Evolutionary conservation across 148 eudicot species (phyloP).

Genomic region (Rhododendron simsii): DNA sequence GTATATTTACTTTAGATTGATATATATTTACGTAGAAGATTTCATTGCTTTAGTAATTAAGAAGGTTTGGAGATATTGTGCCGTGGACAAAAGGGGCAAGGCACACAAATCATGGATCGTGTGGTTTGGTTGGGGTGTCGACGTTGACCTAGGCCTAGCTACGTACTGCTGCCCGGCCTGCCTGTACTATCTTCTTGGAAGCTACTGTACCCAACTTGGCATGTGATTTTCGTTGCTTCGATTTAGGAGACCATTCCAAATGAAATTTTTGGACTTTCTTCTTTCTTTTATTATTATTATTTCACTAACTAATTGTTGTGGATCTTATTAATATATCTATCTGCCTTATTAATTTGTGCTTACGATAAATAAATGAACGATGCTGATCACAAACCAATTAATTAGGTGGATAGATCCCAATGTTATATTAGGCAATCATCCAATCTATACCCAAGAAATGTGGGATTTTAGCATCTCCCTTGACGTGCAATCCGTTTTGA

Average conservation of each 20-base stretch:
- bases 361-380: too few relatives aligned
- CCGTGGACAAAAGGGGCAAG: not conserved
- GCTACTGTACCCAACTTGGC: not conserved
- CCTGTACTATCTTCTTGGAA: not conserved
- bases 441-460: too few relatives aligned
- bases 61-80: not conserved
- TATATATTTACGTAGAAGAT: not conserved
- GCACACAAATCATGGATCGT: not conserved
- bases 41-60: not conserved
- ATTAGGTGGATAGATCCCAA: too few relatives aligned
- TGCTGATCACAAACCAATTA: too few relatives aligned
- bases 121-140: constrained; percentile 3
- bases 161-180: too few relatives aligned
- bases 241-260: not conserved
- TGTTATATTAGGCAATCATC: too few relatives aligned
- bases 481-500: too few relatives aligned
- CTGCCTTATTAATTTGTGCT: too few relatives aligned
- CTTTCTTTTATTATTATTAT: not conserved
- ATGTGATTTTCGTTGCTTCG: not conserved
- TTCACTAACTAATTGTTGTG: not conserved
- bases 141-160: not conserved
- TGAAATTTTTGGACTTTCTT: not conserved
- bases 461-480: too few relatives aligned
- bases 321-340: too few relatives aligned
- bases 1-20: not conserved